phyloP scores from a whole-genome alignment of 495 filamentous ascomycete species.

The Parmelia sp. region DNA sequence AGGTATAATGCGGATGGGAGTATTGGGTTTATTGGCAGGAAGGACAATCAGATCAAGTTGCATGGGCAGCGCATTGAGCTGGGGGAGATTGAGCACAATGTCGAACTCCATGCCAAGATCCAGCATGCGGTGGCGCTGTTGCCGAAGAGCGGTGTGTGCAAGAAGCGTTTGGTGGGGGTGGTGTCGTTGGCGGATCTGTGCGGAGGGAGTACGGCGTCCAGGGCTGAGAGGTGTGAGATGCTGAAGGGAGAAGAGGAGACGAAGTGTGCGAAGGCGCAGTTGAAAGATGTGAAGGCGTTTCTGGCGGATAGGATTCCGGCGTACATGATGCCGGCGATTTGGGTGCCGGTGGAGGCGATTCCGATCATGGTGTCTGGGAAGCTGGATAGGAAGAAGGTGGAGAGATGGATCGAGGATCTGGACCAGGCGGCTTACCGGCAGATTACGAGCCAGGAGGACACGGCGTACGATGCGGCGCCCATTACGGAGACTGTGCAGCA shows the following conservation, averaged over 20 bases:
- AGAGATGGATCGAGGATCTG: constrained; percentile 39
- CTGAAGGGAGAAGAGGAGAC: constrained; percentile 17
- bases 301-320: constrained; percentile 33
- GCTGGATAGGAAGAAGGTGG: constrained; percentile 42
- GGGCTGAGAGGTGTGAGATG: constrained; percentile 10
- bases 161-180: constrained; percentile 19
- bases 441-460: constrained; percentile 14
- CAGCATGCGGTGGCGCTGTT: constrained; percentile 14
- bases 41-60: constrained; percentile 35
- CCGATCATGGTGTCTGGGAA: constrained; percentile 48
- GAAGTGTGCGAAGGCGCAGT: constrained; percentile 17
- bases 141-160: constrained; percentile 17
- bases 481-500: constrained; percentile 23
- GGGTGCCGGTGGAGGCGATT: constrained; percentile 38
- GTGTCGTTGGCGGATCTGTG: constrained; percentile 11
- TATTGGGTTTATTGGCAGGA: constrained; percentile 29
- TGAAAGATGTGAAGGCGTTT: constrained; percentile 22
- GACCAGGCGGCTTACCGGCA: constrained; percentile 28
- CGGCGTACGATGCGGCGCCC: constrained; percentile 5
- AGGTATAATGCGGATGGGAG: constrained; percentile 28
- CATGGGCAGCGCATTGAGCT: constrained; percentile 31
- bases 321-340: constrained; percentile 47
- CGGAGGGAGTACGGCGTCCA: constrained; percentile 22
- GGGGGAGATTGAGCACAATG: constrained; percentile 34
- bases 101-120: constrained; percentile 37